Evolutionary conservation across 1,284 basidiomycete genomes (phyloP), one percentile per base, ranked within the genome.

Genomic region (Tylopilus orsonianus): DNA sequence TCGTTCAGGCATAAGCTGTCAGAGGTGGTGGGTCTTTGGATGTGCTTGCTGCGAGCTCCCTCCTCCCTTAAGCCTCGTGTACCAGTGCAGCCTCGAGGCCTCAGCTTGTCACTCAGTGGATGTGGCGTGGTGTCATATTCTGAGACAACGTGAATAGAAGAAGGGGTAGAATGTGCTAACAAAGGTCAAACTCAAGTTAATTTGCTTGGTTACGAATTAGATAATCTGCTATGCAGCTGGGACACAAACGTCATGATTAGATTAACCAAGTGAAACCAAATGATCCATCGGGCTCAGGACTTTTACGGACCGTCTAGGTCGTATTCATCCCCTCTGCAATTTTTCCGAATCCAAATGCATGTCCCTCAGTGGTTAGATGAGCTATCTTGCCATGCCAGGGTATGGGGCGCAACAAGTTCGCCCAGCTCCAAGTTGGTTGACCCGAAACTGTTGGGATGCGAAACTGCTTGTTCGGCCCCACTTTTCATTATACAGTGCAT

Each of bases 21-120:
- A n/a, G n/a, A n/a, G n/a, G n/a, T n/a, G n/a, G n/a, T n/a, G n/a
- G 34, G 38, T 44, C 20, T 40, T 24, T 32, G 38, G 40, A 44
- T 18, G 44, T 41, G 42, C 26, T 43, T 36, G 44, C 36, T 39
- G 45, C 18, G 46, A 47, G 41, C 54, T 22, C 53, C 49, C 52
- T 49, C 44, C 36, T 36, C 44, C 48, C 44, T n/a, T 33, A 33
- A 41, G 49, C 62, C 60, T 59, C 60, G 26, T 61, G 59, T 47
- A 46, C 30, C 49, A 30, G 46, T 53, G 41, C 52, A 49, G 52
- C 64, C 64, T 69, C 64, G 58, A 69, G 66, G 63, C 53, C 16
- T 29, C 39, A 20, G 42, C 24, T 48, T 36, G 30, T 45, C 46
- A 49, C 36, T 47, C 50, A 37, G 46, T 46, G 51, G 35, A 37